Base-by-base conservation (phyloP, 768 basidiomycete genomes). In the Suillus discolor region DNA sequence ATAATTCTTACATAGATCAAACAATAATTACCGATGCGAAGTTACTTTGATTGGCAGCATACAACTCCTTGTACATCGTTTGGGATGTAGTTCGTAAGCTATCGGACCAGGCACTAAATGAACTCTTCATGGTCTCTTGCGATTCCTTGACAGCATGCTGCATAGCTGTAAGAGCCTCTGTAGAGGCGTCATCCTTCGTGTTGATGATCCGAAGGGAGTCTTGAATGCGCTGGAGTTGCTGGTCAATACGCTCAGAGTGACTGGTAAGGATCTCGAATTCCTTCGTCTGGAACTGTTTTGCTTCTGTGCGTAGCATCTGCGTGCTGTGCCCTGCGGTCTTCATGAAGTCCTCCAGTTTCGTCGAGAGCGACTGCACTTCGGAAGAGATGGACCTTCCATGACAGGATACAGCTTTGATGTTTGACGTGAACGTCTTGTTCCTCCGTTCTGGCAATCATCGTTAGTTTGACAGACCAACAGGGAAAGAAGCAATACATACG, bases 361-460 rank as follows among this genome's bases (percentile, higher is more conserved):
- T 77, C 18, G 84, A 82, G 57, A 96, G 81, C 1, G 75, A 74
- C 28, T 83, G 81, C 45, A 87, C 80, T 39, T 89, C 82, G 0
- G 79, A 78, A 28, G 85, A 78, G 49, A 96, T 82, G 1, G 84
- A 79, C 66, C 83, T 85, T 61, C 88, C 87, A 66, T 92, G 87
- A 41, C 81, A 82, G 3, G 84, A 78, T 18, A 93, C 93, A 1
- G 83, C 82, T 67, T 85, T 84, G 6, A 87, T 79, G 70, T 96
- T 97, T 9, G 86, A 79, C 39, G 79, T 81, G 49, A 94, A 82
- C 13, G 87, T 81, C 28, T 79, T 78, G 39, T 86, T 79, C 72
- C 92, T 95, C 65, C 96, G 90, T 49, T 92, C 95, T 96, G 68
- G 18, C 42, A 16, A 57, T 53, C 53, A 15, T 34, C 39, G 34